These are phyloP conservation scores for Globisporangium polare DNA, from an alignment of 352 stramenopile species.

Conservation along the genomic window DNA sequence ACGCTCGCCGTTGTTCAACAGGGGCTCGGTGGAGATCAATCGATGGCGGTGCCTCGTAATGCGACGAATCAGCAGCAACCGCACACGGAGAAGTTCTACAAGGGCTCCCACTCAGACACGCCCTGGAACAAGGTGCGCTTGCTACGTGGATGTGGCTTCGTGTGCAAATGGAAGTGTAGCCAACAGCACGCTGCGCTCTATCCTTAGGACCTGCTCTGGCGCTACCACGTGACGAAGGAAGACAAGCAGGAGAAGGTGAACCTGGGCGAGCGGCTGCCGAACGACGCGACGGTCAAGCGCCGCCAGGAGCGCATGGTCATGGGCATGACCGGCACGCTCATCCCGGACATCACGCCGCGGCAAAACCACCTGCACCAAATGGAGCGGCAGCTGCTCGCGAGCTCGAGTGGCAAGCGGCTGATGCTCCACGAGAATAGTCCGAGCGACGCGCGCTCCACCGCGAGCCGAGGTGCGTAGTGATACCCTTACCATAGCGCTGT, in stretches of 20 bases:
- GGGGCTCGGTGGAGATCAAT: background rate
- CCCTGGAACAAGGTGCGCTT: conserved; percentile 45
- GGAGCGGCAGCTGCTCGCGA: background rate
- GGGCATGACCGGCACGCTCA: conserved; percentile 44
- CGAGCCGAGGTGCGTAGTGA: background rate
- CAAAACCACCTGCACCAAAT: conserved; percentile 8
- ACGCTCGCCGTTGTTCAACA: background rate
- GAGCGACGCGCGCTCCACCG: background rate
- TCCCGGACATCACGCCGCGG: conserved; percentile 38
- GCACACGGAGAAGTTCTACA: conserved; percentile 45
- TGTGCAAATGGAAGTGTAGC: background rate
- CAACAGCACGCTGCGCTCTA: background rate
- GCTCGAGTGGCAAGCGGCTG: conserved; percentile 9
- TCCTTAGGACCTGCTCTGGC: conserved; percentile 39
- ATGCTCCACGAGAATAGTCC: background rate
- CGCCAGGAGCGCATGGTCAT: conserved; percentile 38
- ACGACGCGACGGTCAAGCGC: conserved; percentile 24
- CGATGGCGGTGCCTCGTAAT: conserved; percentile 1
- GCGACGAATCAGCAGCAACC: background rate
- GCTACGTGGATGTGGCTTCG: background rate
- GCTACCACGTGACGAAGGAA: conserved; percentile 46
- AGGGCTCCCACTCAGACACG: conserved; percentile 44
- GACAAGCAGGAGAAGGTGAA: conserved; percentile 42
- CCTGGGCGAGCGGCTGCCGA: conserved; percentile 26
- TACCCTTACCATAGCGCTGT: background rate